These are phyloP conservation scores for Mycena belliarum DNA, from an alignment of 768 basidiomycete species.

Conservation along the genomic window DNA sequence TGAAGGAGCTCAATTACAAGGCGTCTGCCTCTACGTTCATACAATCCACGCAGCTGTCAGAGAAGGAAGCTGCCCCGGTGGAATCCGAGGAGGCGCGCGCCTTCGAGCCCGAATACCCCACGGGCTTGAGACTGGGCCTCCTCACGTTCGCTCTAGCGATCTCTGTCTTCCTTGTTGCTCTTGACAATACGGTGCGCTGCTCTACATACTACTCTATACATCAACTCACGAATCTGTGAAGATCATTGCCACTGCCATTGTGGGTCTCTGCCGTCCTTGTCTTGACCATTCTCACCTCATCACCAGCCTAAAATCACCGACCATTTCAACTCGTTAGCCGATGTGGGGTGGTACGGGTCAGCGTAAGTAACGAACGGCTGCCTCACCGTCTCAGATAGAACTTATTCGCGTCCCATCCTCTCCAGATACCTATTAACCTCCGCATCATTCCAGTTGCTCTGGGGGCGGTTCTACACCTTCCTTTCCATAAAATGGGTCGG, in stretches of 20 bases:
- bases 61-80: too few species aligned
- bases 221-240: too few species aligned
- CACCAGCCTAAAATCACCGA: conserved; percentile 7
- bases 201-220: too few species aligned
- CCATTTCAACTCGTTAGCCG: conserved; percentile 4
- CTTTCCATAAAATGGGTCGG: conserved; percentile 26
- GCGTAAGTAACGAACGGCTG: too few species aligned
- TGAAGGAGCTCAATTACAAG: too few species aligned
- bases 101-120: conserved; percentile 19
- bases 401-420: too few species aligned
- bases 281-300: too few species aligned
- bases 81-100: too few species aligned
- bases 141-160: conserved; percentile 10
- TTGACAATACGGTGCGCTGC: conserved; percentile 6
- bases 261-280: background rate
- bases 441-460: conserved; percentile 10
- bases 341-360: conserved; percentile 11
- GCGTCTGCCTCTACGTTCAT: too few species aligned
- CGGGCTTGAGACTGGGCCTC: background rate
- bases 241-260: conserved; percentile 1
- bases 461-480: conserved; percentile 21
- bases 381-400: too few species aligned
- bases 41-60: too few species aligned
- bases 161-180: conserved; percentile 11
- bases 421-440: conserved; percentile 12